Base-by-base conservation (phyloP, 1,139 yeast genomes). In the Nakaseomyces bracarensis region DNA sequence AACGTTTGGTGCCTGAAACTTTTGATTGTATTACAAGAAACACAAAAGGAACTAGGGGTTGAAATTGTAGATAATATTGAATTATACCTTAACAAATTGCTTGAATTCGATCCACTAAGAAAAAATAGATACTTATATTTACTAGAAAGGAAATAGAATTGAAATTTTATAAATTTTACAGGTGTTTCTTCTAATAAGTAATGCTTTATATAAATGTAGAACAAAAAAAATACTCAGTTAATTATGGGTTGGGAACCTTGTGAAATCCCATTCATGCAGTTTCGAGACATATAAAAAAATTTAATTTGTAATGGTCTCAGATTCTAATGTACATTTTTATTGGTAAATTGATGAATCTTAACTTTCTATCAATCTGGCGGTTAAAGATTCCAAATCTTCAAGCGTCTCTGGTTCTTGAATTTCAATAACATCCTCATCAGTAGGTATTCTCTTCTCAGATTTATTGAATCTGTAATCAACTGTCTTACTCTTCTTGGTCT, bases 351-450 rank as follows among this genome's bases (percentile, higher is more conserved):
- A 9, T 11, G 9, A n/a, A 19, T 23, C 9, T 39, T 38, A 49
- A 18, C 51, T 46, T 35, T 55, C 54, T 35, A 74, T 57, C 56
- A 91, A 76, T 61, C 74, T 75, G 38, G 84, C 74, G 2, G 97
- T 82, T 65, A 91, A 76, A 10, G 94, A 87, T 69, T 91, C 98
- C 64, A 91, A 73, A 58, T 91, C 97, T 61, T 86, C 96, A 63
- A 91, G 70, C 23, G 95, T 82, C 54, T 85, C 84, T 16, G 96
- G 96, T 57, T 81, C 85, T 51, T 84, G 93, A 41, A 83, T 70
- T 63, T 87, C 96, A 47, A 83, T 70, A 43, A 82, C 66, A 19
- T 65, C 64, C 40, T 63, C 61, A 7, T 51, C 56, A 16, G 54
- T 53, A 10, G 57, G 18, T 41, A 68, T 65, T 29, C 49, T 51